Percentiles rank a stretch among this genome's conserved stretches.
Evolutionary conservation across 208 protist genomes (phyloP).

Genomic region (Phytomonas francai): DNA sequence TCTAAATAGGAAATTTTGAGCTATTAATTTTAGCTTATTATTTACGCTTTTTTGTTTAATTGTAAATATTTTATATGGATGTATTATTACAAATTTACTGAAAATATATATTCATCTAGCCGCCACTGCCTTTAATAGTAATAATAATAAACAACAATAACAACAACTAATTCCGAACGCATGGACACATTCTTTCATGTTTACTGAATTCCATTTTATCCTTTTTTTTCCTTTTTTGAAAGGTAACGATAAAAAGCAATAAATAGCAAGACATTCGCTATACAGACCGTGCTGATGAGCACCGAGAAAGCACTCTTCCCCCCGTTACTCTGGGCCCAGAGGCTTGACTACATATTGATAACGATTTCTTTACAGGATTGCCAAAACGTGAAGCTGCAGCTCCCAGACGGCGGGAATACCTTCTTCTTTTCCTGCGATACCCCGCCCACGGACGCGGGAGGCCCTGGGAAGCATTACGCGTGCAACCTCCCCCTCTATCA

Average conservation of each 20-base stretch:
- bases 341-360: constrained; percentile 64
- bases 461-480: constrained; percentile 32
- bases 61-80: constrained; percentile 1
- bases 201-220: constrained; percentile 7
- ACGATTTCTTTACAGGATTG: constrained; percentile 76
- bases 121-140: too few relatives aligned
- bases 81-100: neutral
- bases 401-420: constrained; percentile 35
- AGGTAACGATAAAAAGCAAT: constrained; percentile 12
- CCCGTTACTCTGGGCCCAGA: constrained; percentile 79
- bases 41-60: constrained; percentile 9
- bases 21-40: neutral
- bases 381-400: constrained; percentile 47
- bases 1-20: neutral
- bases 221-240: constrained; percentile 19
- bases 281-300: neutral
- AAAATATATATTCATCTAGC: too few relatives aligned
- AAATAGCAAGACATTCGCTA: neutral
- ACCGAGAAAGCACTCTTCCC: constrained; percentile 29
- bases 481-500: constrained; percentile 48
- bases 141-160: neutral
- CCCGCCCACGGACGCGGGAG: neutral
- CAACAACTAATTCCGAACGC: constrained; percentile 1
- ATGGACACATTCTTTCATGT: constrained; percentile 6
- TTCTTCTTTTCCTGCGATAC: constrained; percentile 35